Conservation (phyloP, 257 asterid genomes). For the Solanum sparsipilum region DNA sequence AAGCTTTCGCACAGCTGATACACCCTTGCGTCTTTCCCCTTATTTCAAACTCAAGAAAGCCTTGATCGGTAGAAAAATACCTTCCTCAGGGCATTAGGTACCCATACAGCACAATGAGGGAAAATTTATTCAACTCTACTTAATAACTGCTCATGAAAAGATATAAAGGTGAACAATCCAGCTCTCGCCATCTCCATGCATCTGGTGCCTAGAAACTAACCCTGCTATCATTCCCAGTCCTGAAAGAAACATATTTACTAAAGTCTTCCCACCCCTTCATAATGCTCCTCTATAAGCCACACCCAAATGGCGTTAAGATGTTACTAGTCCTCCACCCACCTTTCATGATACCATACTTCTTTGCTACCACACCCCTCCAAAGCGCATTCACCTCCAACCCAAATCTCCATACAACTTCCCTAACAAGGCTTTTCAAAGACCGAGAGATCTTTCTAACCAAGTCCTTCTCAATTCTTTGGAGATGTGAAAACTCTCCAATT, state of each 20-base stretch:
- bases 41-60: background rate
- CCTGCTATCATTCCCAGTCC: background rate
- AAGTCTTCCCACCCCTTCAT: background rate
- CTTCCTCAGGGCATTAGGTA: background rate
- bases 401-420: background rate
- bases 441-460: background rate
- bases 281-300: background rate
- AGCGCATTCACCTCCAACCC: background rate
- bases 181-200: background rate
- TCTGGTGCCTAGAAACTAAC: background rate
- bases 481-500: background rate
- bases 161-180: background rate
- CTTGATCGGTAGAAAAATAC: background rate
- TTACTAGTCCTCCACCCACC: background rate
- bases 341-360: background rate
- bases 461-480: background rate
- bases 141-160: background rate
- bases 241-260: background rate
- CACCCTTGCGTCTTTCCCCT: background rate
- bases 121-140: background rate
- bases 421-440: background rate
- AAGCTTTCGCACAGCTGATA: background rate
- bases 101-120: background rate
- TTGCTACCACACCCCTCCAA: background rate
- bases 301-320: background rate